Percentiles rank a stretch among this genome's conserved stretches.
Conservation (phyloP, 306 rosid species). For the Albizia julibrissin region DNA sequence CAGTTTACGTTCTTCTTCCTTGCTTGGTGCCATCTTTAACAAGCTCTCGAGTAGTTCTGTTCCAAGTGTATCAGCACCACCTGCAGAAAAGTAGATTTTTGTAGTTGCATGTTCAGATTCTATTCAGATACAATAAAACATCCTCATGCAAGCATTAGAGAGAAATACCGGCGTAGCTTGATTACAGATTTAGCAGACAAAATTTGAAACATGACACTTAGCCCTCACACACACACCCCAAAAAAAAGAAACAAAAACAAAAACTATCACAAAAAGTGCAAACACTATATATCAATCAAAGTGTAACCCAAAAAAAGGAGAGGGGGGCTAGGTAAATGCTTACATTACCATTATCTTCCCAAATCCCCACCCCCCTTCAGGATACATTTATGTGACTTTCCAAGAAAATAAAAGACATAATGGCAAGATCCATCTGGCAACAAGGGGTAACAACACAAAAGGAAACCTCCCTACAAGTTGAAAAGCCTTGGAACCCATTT, state of each 20-base stretch:
- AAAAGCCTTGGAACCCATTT: background rate
- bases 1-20: slow-evolving; percentile 88
- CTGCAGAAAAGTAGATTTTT: slow-evolving; percentile 43
- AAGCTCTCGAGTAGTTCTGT: slow-evolving; percentile 84
- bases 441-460: background rate
- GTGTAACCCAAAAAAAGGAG: background rate
- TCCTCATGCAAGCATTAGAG: background rate
- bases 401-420: background rate
- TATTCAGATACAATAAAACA: background rate
- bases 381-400: background rate
- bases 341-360: background rate
- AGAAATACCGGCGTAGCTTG: background rate
- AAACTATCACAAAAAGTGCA: background rate
- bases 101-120: slow-evolving; percentile 3
- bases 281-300: background rate
- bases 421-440: background rate
- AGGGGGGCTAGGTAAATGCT: too few species aligned
- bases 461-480: background rate
- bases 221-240: too few species aligned
- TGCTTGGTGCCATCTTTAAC: slow-evolving; percentile 94
- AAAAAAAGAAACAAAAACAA: too few species aligned
- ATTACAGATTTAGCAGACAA: background rate
- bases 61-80: slow-evolving; percentile 84
- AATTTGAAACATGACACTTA: background rate
- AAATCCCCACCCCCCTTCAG: background rate